Evolutionary conservation across 805 yeast species (phyloP), one percentile per base, ranked within the genome.

Genomic region (Metschnikowia peoriensis): DNA sequence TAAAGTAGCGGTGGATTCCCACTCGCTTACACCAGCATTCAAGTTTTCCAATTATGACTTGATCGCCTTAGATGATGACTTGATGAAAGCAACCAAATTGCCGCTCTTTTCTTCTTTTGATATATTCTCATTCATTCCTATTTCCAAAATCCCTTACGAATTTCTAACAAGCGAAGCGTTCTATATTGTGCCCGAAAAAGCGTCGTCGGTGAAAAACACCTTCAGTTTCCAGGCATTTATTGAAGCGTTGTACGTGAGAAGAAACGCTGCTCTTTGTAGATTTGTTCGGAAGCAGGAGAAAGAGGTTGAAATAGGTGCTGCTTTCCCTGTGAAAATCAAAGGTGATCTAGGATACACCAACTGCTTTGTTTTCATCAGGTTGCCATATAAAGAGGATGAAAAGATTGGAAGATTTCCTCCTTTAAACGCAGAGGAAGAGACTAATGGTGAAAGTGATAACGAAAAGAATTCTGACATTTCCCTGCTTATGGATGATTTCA

Each of bases 341-440:
- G 39, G 46, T 7, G 44, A 61, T 5, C 46, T 42, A 1, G 47
- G 49, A 6, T 55, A 44, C 51, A 54, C 64, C 16, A 71, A 79
- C 53, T 75, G 77, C 0, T 75, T 89, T 49, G 68, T 79, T 0
- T 63, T 84, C 56, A 76, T 77, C 11, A 71, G 84, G 44, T 63
- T 90, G 11, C 94, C 97, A 1, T 88, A 80, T 66, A 78, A 79
- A 41, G 96, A 89, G 57, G 97, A 91, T 65, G 86, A 83, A 56
- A 80, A 81, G 58, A 72, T 83, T 14, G 82, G 91, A 2, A 75
- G 73, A 27, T 80, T 86, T 58, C 73, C 75, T 0, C 37, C 41
- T 9, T 60, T 73, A 29, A 50, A 65, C 1, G 52, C 49, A 9
- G 52, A 47, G 28, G 50, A 47, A 34, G 42, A 38, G 9, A 14